Conservation (phyloP, 2,329 filamentous ascomycete genomes). For the Aureobasidium sp. region DNA sequence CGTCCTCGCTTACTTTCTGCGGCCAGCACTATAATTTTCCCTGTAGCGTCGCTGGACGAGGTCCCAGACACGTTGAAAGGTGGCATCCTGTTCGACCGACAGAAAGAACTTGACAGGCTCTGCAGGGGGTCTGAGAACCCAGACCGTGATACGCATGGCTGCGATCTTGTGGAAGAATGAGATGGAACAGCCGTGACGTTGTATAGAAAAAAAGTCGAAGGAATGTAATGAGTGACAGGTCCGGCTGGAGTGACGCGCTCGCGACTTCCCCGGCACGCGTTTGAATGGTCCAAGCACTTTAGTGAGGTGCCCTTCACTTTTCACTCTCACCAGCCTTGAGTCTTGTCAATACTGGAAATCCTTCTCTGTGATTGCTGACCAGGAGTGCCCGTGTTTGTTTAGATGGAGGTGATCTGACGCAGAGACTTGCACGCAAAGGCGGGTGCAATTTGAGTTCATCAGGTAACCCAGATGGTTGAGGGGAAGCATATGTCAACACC, state of each 20-base stretch:
- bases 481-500: background rate
- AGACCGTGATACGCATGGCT: constrained; percentile 1
- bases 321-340: background rate
- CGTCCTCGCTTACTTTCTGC: background rate
- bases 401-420: background rate
- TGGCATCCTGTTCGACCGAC: constrained; percentile 19
- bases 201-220: background rate
- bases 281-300: background rate
- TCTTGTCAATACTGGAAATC: background rate
- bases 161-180: background rate
- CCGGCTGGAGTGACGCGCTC: background rate
- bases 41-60: constrained; percentile 30
- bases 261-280: background rate
- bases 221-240: background rate
- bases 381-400: background rate
- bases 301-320: background rate
- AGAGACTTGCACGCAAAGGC: background rate
- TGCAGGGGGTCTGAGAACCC: background rate
- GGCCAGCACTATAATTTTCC: constrained; percentile 25
- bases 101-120: background rate
- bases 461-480: background rate
- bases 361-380: background rate
- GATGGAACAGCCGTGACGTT: background rate
- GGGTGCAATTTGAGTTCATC: background rate
- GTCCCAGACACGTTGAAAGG: constrained; percentile 27